Evolutionary conservation across 2,329 filamentous ascomycete genomes (phyloP).

Genomic region (Pestalotiopsis sp.): DNA sequence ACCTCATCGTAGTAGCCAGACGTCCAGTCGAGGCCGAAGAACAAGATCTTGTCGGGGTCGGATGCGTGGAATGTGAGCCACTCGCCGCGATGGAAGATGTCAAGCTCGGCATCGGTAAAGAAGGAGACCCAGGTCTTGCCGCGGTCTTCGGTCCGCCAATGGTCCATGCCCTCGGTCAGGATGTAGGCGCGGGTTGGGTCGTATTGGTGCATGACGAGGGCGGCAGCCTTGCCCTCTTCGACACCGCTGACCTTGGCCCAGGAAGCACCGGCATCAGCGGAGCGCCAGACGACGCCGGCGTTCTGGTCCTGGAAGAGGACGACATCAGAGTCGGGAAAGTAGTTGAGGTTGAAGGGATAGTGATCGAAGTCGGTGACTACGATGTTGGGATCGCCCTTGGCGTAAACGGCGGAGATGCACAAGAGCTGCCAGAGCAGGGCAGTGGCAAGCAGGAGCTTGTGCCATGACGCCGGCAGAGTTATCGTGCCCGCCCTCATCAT

Average conservation of each 20-base stretch:
- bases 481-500: constrained; percentile 53
- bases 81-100: constrained; percentile 45
- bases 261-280: constrained; percentile 74
- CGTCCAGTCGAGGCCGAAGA: constrained; percentile 73
- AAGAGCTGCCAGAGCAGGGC: constrained; percentile 25
- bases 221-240: constrained; percentile 60
- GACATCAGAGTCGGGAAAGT: constrained; percentile 88
- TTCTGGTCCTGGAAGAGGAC: constrained; percentile 72
- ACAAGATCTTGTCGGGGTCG: constrained; percentile 84
- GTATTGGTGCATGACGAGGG: constrained; percentile 76
- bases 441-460: constrained; percentile 13
- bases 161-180: constrained; percentile 66
- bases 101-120: constrained; percentile 59
- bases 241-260: constrained; percentile 72
- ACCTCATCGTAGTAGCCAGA: constrained; percentile 65
- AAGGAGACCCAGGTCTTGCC: constrained; percentile 83
- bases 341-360: constrained; percentile 71
- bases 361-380: constrained; percentile 66
- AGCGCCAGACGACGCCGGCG: constrained; percentile 71
- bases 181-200: constrained; percentile 81
- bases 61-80: constrained; percentile 78
- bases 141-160: constrained; percentile 83
- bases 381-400: constrained; percentile 69
- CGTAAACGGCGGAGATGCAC: constrained; percentile 39
- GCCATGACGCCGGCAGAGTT: constrained; percentile 41